Base-by-base conservation (phyloP, 257 asterid species). In the Nyctanthes arbortristis region DNA sequence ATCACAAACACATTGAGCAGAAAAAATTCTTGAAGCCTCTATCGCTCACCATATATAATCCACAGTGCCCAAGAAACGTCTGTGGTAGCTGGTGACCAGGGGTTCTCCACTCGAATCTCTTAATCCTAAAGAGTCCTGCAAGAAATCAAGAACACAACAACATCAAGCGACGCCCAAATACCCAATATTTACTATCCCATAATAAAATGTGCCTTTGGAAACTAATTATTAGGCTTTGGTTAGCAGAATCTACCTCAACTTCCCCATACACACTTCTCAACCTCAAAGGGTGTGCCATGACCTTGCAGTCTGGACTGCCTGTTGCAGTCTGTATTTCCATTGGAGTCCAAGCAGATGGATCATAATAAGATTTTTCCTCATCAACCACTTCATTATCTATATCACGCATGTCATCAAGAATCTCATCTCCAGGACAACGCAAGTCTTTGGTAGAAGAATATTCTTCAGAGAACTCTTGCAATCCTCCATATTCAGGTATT, bases 11-110 rank as follows among this genome's bases (percentile, higher is more conserved):
- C n/a, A n/a, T n/a, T n/a, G n/a, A n/a, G n/a, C n/a, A n/a, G n/a
- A n/a, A n/a, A n/a, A n/a, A n/a, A n/a, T n/a, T n/a, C n/a, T n/a
- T n/a, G n/a, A n/a, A n/a, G n/a, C n/a, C n/a, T n/a, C n/a, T n/a
- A n/a, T n/a, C n/a, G n/a, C 92, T 81, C 73, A 93, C 98, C 98
- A 93, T 79, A 93, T 93, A 73, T 93, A 93, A 77, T 93, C 98
- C 34, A 91, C 97, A 8, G 98, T 89, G 75, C 98, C 98, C 31
- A 75, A 79, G 81, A 93, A 93, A 75, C 79, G 82, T 56, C 87
- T 84, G 78, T 93, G 92, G 77, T 93, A 87, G 90, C 96, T 90
- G 72, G 98, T 91, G 47, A 84, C 87, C 37, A 80, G 81, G 29
- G 98, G 98, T 75, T 93, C 98, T 40, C 96, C 96, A 57, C 74